phyloP scores from a whole-genome alignment of 179 eudicot genomes.

The Beta lomatogona region DNA sequence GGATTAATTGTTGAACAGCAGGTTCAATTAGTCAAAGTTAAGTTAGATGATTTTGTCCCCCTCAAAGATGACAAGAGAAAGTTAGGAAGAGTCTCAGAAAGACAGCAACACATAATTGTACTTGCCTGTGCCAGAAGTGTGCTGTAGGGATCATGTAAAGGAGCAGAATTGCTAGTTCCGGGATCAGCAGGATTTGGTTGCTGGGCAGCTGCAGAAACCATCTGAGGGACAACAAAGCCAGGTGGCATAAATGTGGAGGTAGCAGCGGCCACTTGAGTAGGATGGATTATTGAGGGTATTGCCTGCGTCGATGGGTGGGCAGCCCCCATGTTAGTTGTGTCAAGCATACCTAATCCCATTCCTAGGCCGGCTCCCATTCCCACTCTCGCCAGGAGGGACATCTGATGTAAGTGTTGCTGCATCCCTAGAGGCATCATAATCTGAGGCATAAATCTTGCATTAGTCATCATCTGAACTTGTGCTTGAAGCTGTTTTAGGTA shows the following conservation, averaged over 20 bases:
- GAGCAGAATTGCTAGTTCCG: constrained; percentile 33
- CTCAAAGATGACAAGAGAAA: not conserved
- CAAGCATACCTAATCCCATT: constrained; percentile 56
- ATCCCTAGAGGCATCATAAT: constrained; percentile 68
- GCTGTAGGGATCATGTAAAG: constrained; percentile 56
- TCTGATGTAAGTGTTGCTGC: constrained; percentile 78
- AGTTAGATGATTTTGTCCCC: not conserved
- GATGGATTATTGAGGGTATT: constrained; percentile 30
- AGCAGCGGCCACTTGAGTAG: constrained; percentile 32
- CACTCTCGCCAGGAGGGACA: constrained; percentile 72
- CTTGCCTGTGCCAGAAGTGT: constrained; percentile 68
- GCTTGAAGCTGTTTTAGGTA: constrained; percentile 85
- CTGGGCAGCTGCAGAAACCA: constrained; percentile 37
- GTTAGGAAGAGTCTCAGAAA: no score
- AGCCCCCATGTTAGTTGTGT: constrained; percentile 32
- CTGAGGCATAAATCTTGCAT: constrained; percentile 56
- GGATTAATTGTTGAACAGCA: not conserved
- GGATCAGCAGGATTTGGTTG: constrained; percentile 38
- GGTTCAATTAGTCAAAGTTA: not conserved
- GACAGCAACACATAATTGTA: not conserved
- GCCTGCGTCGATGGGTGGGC: constrained; percentile 33
- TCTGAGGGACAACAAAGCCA: constrained; percentile 48
- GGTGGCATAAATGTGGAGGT: constrained; percentile 48
- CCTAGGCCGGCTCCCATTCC: constrained; percentile 62
- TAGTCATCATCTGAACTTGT: constrained; percentile 73